Conservation (phyloP, 2,329 filamentous ascomycete genomes). For the Annulohypoxylon truncatum region DNA sequence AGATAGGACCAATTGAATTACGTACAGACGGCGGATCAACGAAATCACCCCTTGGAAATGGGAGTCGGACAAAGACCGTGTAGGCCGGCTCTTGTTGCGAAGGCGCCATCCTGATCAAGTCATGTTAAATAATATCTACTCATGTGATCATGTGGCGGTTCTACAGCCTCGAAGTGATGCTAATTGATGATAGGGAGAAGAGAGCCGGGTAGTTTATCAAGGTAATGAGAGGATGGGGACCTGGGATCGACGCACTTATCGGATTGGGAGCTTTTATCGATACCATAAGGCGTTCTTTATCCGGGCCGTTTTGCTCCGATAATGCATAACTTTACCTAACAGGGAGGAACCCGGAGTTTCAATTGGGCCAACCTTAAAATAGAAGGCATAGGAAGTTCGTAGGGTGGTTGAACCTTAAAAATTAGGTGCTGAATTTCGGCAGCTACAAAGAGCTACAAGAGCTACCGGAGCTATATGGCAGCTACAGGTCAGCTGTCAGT, state of each 20-base stretch:
- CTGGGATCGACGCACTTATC: constrained; percentile 34
- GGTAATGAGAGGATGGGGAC: constrained; percentile 15
- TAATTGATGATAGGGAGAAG: constrained; percentile 28
- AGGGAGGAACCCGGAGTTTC: not conserved
- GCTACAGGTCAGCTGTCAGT: not conserved
- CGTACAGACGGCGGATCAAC: constrained; percentile 85
- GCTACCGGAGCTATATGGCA: constrained; percentile 13
- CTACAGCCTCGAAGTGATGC: constrained; percentile 19
- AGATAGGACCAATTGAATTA: constrained; percentile 47
- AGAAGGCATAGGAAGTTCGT: not conserved
- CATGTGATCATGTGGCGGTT: constrained; percentile 25
- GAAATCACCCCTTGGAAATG: constrained; percentile 87
- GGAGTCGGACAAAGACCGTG: constrained; percentile 89
- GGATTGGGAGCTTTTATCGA: constrained; percentile 47
- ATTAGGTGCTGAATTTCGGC: not conserved
- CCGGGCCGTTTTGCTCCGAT: constrained; percentile 30
- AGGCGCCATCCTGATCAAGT: constrained; percentile 44
- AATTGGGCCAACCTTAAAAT: constrained; percentile 23
- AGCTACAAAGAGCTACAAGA: not conserved
- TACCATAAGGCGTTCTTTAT: constrained; percentile 37
- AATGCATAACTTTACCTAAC: not conserved
- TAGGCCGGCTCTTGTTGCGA: constrained; percentile 63
- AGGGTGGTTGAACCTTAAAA: not conserved
- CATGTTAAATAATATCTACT: constrained; percentile 37
- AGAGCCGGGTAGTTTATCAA: constrained; percentile 8